Conservation (phyloP, 495 filamentous ascomycete genomes). For the Mytilinidion resinicola region DNA sequence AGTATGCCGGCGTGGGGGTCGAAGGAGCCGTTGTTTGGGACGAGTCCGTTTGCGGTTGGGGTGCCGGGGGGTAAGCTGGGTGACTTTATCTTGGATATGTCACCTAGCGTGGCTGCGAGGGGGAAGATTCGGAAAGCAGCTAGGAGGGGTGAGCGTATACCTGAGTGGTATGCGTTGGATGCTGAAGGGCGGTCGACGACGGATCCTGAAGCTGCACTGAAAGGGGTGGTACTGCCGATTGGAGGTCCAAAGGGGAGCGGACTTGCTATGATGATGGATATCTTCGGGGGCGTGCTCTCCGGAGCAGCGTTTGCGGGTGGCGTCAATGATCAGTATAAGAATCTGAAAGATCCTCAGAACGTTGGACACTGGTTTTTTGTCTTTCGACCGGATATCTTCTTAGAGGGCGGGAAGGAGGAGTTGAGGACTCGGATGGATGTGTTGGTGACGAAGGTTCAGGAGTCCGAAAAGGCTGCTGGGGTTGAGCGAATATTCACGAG, state of each 20-base stretch:
- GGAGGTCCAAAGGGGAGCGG: conserved; percentile 70
- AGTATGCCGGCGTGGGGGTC: conserved; percentile 70
- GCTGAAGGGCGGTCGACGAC: conserved; percentile 57
- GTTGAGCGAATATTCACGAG: conserved; percentile 73
- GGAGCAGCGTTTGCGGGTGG: conserved; percentile 66
- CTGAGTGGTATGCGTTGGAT: conserved; percentile 67
- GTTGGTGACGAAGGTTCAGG: conserved; percentile 57
- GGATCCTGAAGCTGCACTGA: conserved; percentile 58
- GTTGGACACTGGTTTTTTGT: conserved; percentile 72
- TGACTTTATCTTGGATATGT: conserved; percentile 74
- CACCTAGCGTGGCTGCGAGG: conserved; percentile 62
- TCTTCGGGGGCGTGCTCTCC: conserved; percentile 69
- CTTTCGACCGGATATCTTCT: conserved; percentile 70
- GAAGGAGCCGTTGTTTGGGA: conserved; percentile 59
- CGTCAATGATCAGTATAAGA: conserved; percentile 67
- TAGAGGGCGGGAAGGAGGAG: conserved; percentile 60
- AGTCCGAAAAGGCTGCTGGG: conserved; percentile 57
- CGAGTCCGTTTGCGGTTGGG: conserved; percentile 68
- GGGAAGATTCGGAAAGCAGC: conserved; percentile 73
- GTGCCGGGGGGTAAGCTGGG: conserved; percentile 53
- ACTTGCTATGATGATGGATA: conserved; percentile 75
- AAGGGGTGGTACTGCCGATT: conserved; percentile 74
- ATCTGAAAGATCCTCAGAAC: conserved; percentile 58
- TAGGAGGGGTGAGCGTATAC: conserved; percentile 66
- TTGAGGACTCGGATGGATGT: conserved; percentile 65